Conservation (phyloP, 2,329 filamentous ascomycete genomes). For the Fusarium euwallaceae region DNA sequence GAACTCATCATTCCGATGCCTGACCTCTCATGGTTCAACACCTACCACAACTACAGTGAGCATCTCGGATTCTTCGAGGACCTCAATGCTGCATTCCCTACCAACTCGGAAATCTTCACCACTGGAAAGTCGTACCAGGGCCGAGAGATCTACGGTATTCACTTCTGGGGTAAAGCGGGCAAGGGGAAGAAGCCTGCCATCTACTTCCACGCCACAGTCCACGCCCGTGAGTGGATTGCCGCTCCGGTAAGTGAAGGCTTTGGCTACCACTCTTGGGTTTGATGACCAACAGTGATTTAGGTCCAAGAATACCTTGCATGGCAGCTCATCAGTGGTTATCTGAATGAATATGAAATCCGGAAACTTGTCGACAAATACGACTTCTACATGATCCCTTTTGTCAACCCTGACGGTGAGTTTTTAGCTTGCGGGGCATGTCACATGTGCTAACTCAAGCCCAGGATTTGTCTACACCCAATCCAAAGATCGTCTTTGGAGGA, state of each 20-base stretch:
- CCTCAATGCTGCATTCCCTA: constrained; percentile 56
- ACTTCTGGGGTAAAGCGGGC: constrained; percentile 63
- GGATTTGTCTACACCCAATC: constrained; percentile 33
- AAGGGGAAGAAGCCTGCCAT: constrained; percentile 63
- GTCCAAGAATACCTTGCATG: constrained; percentile 66
- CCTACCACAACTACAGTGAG: constrained; percentile 65
- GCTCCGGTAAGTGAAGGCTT: constrained; percentile 47
- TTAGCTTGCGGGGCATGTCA: no score
- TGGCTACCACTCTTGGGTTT: no score
- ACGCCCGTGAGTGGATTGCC: constrained; percentile 71
- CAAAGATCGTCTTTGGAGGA: constrained; percentile 4
- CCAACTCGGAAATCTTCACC: constrained; percentile 61
- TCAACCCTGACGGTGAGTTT: constrained; percentile 69
- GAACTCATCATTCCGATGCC: constrained; percentile 10
- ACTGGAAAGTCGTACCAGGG: constrained; percentile 62
- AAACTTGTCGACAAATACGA: constrained; percentile 71
- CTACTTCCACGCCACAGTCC: constrained; percentile 68
- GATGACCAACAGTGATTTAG: constrained; percentile 19
- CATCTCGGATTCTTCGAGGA: constrained; percentile 63
- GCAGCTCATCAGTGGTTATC: constrained; percentile 62
- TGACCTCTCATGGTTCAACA: constrained; percentile 60
- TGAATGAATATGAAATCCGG: constrained; percentile 52
- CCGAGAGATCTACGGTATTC: constrained; percentile 71
- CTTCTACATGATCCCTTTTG: constrained; percentile 73
- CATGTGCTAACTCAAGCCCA: not conserved